A percentile compares a stretch with the other conserved stretches of the same genome.
Evolutionary conservation across 2,329 filamentous ascomycete genomes (phyloP).

Genomic region (Coccinonectria pachysandricola): DNA sequence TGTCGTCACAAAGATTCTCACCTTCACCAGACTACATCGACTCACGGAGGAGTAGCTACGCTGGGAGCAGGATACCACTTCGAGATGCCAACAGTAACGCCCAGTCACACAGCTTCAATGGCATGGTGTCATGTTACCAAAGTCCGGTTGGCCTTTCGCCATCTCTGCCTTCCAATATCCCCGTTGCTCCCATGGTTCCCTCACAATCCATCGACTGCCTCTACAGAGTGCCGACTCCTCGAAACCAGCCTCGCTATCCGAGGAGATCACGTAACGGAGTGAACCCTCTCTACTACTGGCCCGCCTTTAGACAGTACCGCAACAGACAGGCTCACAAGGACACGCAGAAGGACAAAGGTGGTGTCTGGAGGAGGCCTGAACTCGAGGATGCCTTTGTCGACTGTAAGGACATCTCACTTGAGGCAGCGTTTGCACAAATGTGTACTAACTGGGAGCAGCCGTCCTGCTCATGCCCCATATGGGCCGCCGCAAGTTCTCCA

Average conservation of each 20-base stretch:
- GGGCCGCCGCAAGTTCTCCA: conserved; percentile 56
- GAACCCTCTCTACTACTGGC: conserved; percentile 53
- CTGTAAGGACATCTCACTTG: conserved; percentile 37
- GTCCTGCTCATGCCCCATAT: conserved; percentile 56
- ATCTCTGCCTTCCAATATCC: conserved; percentile 36
- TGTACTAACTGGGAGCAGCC: conserved; percentile 33
- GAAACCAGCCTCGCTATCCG: conserved; percentile 26
- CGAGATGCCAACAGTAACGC: conserved; percentile 43
- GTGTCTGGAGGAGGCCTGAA: conserved; percentile 41
- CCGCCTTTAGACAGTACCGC: conserved; percentile 55
- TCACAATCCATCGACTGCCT: conserved; percentile 37
- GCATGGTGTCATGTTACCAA: conserved; percentile 35
- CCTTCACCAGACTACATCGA: conserved; percentile 37
- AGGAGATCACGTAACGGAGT: conserved; percentile 27
- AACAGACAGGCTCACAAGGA: conserved; percentile 55
- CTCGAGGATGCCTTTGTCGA: conserved; percentile 59
- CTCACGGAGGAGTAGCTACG: conserved; percentile 30
- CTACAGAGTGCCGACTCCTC: conserved; percentile 27
- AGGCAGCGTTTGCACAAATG: not conserved
- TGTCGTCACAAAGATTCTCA: conserved; percentile 42
- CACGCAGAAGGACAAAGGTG: conserved; percentile 47
- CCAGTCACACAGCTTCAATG: conserved; percentile 32
- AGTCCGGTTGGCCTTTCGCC: conserved; percentile 32
- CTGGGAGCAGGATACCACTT: conserved; percentile 35
- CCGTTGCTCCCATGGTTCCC: conserved; percentile 40